Percentiles rank a stretch among this genome's conserved stretches.
These are phyloP conservation scores for Leptographium lundbergii DNA, from an alignment of 2,329 filamentous ascomycete species.

Conservation along the genomic window DNA sequence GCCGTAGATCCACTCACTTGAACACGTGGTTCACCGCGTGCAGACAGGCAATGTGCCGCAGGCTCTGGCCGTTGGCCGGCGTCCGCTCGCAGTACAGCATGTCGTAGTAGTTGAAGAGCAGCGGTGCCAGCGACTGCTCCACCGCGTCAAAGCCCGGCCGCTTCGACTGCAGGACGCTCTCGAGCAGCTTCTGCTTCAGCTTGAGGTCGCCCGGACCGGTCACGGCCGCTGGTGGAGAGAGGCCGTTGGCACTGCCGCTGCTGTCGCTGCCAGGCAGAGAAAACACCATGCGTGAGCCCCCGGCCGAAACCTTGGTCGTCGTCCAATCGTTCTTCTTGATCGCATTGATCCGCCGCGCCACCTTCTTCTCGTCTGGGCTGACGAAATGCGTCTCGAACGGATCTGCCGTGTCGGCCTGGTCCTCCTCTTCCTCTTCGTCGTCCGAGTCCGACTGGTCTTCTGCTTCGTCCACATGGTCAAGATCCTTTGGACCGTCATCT, in stretches of 20 bases:
- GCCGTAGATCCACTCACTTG: slow-evolving; percentile 41
- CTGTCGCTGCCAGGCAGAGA: slow-evolving; percentile 28
- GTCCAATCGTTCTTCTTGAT: slow-evolving; percentile 38
- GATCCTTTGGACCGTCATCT: slow-evolving; percentile 13
- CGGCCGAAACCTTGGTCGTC: slow-evolving; percentile 33
- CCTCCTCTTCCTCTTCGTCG: slow-evolving; percentile 23
- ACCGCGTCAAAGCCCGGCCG: slow-evolving; percentile 45
- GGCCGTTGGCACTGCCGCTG: slow-evolving; percentile 14
- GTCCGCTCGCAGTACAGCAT: slow-evolving; percentile 64
- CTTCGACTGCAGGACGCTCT: slow-evolving; percentile 35
- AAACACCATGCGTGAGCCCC: slow-evolving; percentile 32
- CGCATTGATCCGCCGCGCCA: slow-evolving; percentile 40
- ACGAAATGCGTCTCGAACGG: slow-evolving; percentile 76
- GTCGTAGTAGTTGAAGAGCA: slow-evolving; percentile 75
- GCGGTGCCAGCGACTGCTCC: slow-evolving; percentile 53
- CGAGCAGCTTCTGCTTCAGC: slow-evolving; percentile 58
- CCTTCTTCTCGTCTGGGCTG: slow-evolving; percentile 46
- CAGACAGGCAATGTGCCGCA: slow-evolving; percentile 63
- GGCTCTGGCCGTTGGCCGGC: slow-evolving; percentile 49
- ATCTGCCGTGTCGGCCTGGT: slow-evolving; percentile 42
- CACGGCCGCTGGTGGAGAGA: slow-evolving; percentile 22
- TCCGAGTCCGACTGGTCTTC: slow-evolving; percentile 20
- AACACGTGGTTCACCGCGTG: slow-evolving; percentile 87
- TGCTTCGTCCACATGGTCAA: slow-evolving; percentile 14
- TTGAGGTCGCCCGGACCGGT: slow-evolving; percentile 34